Evolutionary conservation across 768 basidiomycete genomes (phyloP), one percentile per base, ranked within the genome.

Genomic region (Rhodosporidiobolus sp.): DNA sequence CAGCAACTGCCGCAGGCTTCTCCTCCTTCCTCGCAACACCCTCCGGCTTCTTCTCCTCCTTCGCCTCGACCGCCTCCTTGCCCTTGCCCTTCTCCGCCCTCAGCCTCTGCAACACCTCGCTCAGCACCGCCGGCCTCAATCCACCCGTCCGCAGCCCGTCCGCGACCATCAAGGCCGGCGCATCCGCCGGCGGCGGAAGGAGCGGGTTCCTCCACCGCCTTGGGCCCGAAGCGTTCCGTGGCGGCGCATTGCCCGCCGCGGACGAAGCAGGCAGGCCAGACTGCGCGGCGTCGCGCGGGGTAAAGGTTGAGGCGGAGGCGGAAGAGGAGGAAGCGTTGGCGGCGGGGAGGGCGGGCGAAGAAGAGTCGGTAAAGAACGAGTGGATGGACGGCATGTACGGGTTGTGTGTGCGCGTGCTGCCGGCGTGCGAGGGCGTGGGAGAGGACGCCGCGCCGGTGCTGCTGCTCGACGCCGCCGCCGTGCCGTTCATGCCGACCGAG

Each of bases 251-350:
- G n/a, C n/a, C n/a, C 32, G 97, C 84, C 83, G 94, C 86, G 35
- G 86, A 94, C 76, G 95, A 92, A 58, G 97, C 81, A n/a, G 34
- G 96, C 82, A 0, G 92, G 94, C 59, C 95, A 81, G 75, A 93
- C 95, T 81, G 94, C 92, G 0, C 93, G 94, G n/a, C 92, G 93
- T 78, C 96, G 95, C 80, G 90, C 92, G 79, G 96, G 83, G 0
- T 83, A 84, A 75, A 96, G 96, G 28, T 96, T 82, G 2, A 92
- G 94, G 78, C 89, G 92, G 50, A 96, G 84, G 34, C 52, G 58
- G 78, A 88, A 90, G 4, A 91, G 92, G 10, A 96, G 83, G 10
- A 94, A 92, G 65, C 32, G 30, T 35, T 3, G 24, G 35, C 2
- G 38, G 28, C 28, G 53, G 43, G 8, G 30, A 38, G 20, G 8